Base-by-base conservation (phyloP, 805 yeast genomes). In the Candida yuanshanica region DNA sequence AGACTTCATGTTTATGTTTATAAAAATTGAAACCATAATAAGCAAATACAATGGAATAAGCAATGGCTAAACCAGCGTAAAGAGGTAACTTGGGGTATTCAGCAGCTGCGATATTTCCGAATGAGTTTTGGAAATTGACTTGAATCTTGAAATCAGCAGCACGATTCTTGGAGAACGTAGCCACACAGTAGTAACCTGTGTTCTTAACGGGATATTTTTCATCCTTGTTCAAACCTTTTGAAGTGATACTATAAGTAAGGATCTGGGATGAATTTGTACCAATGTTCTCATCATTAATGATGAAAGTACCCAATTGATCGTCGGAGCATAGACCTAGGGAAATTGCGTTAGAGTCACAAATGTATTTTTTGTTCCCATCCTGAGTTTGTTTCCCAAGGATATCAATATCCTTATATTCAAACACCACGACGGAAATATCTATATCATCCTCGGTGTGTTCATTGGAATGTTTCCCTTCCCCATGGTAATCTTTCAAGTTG, bases 111-210 rank as follows among this genome's bases (percentile, higher is more conserved):
- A 93, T 68, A 45, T 86, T 76, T 43, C 99, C 99, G 62, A 76
- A 93, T 4, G 98, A 85, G 64, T 90, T 93, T 66, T 88, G 93
- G 65, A 87, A 93, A 52, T 81, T 82, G 34, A 83, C 83, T n/a
- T 65, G 62, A 13, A 91, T 84, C 38, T 70, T 61, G 62, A 81
- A 93, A 34, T 50, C 42, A 10, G 64, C 59, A 14, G 55, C 49
- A 36, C 58, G 58, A 11, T 59, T 54, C 14, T 60, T 51, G 20
- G 74, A 65, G 49, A 69, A 78, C 0, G 95, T 82, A 2, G 89
- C 80, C 33, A 91, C 83, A 68, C 99, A 93, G 65, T 90, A 93
- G 62, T 83, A 93, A 7, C 98, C 98, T 1, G 98, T 88, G 44
- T 73, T 70, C 43, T 70, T 66, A 34, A 93, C 77, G 4, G 69